Evolutionary conservation across 768 basidiomycete genomes (phyloP), one percentile per base, ranked within the genome.

Genomic region (Amanita molliuscula): DNA sequence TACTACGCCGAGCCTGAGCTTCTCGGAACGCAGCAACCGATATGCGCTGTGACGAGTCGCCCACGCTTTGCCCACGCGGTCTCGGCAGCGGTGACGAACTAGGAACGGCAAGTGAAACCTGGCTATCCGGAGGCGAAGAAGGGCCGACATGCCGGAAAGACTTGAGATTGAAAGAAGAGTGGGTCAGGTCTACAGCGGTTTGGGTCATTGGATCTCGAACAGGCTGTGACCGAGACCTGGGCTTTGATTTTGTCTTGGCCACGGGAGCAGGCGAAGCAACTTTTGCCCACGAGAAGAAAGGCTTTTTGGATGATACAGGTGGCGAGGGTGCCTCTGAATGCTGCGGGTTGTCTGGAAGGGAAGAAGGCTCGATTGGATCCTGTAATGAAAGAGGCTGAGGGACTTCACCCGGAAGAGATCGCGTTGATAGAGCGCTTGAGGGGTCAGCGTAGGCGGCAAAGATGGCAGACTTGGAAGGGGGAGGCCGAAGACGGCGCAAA

Each of bases 21-120:
- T 88, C 86, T 48, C 83, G 77, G 60, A 89, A 89, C 2, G 87
- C 87, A 2, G 84, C 87, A 28, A 89, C 81, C 6, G 84, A 84
- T 21, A 89, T 88, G 47, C 84, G 76, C 54, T 86, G 85, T 1
- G 81, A 80, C 4, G 78, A 69, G 35, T 85, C 82, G 15, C 75
- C 73, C 53, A 71, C 56, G 62, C 82, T 83, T 38, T 69, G 67
- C 18, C 72, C 77, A 56, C 85, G 75, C 13, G 79, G 76, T 1
- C 82, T 75, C 16, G 74, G 67, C 55, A 84, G 73, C 13, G 79
- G 75, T 1, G 81, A 75, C 18, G 74, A 67, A 9, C 70, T 65
- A 3, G 77, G 70, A 1, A 67, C 63, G n/a, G 62, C 54, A 31
- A 69, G 55, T 13, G 67, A 64, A 18, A 58, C 53, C 46, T 61